Conservation (phyloP, 148 eudicot species). For the Cornus controversa region DNA sequence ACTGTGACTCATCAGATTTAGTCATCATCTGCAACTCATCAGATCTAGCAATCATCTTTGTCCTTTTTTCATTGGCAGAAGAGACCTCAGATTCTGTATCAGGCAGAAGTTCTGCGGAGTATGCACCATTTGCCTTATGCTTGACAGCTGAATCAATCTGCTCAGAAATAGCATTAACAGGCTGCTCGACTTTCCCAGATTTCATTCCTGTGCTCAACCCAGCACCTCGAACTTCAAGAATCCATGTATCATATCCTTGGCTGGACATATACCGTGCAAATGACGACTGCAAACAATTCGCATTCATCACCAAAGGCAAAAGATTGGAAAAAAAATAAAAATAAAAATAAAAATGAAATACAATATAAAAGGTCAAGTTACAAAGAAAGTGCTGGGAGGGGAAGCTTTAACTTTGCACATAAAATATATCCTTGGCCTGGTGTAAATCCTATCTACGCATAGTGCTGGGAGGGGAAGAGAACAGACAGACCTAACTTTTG, state of each 20-base stretch:
- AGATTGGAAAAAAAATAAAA: neutral
- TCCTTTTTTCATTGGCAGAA: neutral
- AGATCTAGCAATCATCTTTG: neutral
- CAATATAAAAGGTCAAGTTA: neutral
- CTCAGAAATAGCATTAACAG: slow-evolving; percentile 17
- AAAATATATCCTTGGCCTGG: too few relatives aligned
- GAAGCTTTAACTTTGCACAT: neutral
- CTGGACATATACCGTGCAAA: slow-evolving; percentile 63
- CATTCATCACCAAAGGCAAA: slow-evolving; percentile 6
- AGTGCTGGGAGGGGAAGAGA: too few relatives aligned
- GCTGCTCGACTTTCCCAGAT: slow-evolving; percentile 20
- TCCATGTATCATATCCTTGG: slow-evolving; percentile 74
- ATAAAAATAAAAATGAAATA: too few relatives aligned
- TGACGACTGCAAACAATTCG: slow-evolving; percentile 39
- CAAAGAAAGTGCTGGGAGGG: neutral
- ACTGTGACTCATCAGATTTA: slow-evolving; percentile 14
- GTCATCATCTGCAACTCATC: slow-evolving; percentile 7
- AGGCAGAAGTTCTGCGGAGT: neutral
- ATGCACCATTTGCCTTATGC: neutral
- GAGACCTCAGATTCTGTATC: slow-evolving; percentile 2
- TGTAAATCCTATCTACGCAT: too few relatives aligned
- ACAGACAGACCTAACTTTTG: too few relatives aligned
- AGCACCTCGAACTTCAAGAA: slow-evolving; percentile 69
- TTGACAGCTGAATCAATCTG: slow-evolving; percentile 19
- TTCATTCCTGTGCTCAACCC: slow-evolving; percentile 55